Evolutionary conservation across 176 grass and related monocot genomes (phyloP).

Genomic region (Pontederia crassipes): DNA sequence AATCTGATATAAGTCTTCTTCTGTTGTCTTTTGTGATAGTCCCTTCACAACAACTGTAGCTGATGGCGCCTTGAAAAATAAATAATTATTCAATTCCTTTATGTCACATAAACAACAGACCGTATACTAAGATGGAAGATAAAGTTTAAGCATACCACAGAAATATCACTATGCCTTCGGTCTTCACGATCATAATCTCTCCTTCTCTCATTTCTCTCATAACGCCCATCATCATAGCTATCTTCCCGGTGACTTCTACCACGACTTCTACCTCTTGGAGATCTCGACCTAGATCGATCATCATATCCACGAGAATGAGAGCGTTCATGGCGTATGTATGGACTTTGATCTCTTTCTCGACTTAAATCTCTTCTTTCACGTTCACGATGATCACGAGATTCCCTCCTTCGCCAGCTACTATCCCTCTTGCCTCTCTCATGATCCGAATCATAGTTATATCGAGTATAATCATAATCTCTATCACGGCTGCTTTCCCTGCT

Average conservation of each 20-base stretch:
- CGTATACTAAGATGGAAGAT: conserved; percentile 7
- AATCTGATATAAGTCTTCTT: conserved; percentile 91
- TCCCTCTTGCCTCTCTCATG: conserved; percentile 71
- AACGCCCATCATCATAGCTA: conserved; percentile 58
- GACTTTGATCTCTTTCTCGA: conserved; percentile 57
- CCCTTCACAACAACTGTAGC: conserved; percentile 92
- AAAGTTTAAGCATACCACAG: conserved; percentile 39
- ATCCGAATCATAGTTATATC: conserved; percentile 42
- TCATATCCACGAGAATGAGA: conserved; percentile 43
- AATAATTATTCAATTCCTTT: conserved; percentile 24
- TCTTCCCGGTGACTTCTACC: conserved; percentile 48
- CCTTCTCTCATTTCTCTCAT: conserved; percentile 54
- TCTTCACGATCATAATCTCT: conserved; percentile 74
- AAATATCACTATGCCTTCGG: conserved; percentile 44
- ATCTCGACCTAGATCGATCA: conserved; percentile 56
- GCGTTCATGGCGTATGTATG: conserved; percentile 45
- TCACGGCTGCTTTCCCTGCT: conserved; percentile 52
- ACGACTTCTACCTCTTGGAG: conserved; percentile 52
- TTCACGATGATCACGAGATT: conserved; percentile 43
- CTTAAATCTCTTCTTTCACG: conserved; percentile 51
- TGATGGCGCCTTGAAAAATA: conserved; percentile 51
- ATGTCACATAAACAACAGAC: too few species aligned
- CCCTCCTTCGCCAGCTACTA: conserved; percentile 44
- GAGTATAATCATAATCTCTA: conserved; percentile 59
- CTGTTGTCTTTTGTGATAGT: conserved; percentile 65